Evolutionary conservation across 306 rosid genomes (phyloP).

Genomic region (Ammopiptanthus mongolicus): DNA sequence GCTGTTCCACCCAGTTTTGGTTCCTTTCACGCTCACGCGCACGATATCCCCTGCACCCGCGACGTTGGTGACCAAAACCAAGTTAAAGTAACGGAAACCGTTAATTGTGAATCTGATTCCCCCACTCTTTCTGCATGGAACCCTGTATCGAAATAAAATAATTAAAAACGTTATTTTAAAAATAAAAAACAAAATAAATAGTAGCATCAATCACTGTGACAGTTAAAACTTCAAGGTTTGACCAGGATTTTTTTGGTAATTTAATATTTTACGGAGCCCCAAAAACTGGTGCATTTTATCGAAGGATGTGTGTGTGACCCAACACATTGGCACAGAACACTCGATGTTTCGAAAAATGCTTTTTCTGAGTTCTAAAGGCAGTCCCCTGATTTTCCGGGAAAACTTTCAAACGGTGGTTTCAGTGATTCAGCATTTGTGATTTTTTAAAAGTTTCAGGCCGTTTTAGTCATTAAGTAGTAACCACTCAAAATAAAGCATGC

Average conservation of each 20-base stretch:
- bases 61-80: slow-evolving; percentile 73
- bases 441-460: background rate
- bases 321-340: background rate
- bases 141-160: slow-evolving; percentile 23
- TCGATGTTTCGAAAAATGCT: background rate
- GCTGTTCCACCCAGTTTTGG: slow-evolving; percentile 49
- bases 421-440: too few relatives aligned
- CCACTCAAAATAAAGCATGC: too few relatives aligned
- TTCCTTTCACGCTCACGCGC: slow-evolving; percentile 59
- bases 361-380: background rate
- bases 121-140: slow-evolving; percentile 60
- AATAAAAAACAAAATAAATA: background rate
- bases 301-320: slow-evolving; percentile 7
- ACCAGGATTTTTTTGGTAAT: background rate
- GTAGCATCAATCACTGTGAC: background rate
- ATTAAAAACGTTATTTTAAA: background rate
- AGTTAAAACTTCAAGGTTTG: slow-evolving; percentile 15
- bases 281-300: background rate
- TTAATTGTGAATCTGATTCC: slow-evolving; percentile 69
- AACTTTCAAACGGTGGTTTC: background rate
- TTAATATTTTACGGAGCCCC: background rate
- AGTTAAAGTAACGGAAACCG: slow-evolving; percentile 80
- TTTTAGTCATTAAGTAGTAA: background rate
- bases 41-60: slow-evolving; percentile 85
- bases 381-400: slow-evolving; percentile 12